Percentiles rank a stretch among this genome's conserved stretches.
Evolutionary conservation across 148 eudicot species (phyloP).

Genomic region (Rhododendron vialii): DNA sequence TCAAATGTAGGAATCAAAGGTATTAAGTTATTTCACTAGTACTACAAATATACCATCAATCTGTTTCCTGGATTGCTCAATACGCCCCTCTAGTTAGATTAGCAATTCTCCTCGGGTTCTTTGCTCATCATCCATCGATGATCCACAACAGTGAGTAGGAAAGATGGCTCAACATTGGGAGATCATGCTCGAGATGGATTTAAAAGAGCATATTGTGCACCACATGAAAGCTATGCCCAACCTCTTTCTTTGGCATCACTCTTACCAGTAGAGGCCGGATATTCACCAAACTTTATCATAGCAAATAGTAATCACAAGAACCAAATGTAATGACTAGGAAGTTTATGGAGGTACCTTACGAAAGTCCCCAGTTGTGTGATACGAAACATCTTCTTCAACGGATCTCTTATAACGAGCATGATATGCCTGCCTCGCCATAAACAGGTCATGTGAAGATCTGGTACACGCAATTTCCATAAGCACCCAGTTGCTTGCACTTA

Average conservation of each 20-base stretch:
- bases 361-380: conserved; percentile 70
- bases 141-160: background rate
- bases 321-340: background rate
- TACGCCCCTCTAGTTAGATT: background rate
- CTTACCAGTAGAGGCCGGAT: background rate
- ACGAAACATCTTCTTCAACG: conserved; percentile 81
- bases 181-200: conserved; percentile 4
- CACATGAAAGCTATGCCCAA: background rate
- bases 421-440: conserved; percentile 58
- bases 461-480: conserved; percentile 80
- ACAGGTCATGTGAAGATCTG: conserved; percentile 61
- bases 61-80: background rate
- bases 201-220: background rate
- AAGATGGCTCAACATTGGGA: background rate
- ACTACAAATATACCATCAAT: background rate
- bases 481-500: conserved; percentile 63
- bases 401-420: conserved; percentile 70
- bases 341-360: conserved; percentile 52
- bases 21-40: background rate
- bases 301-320: background rate
- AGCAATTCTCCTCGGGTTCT: background rate
- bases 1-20: background rate
- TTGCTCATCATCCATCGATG: background rate
- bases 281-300: background rate
- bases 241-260: background rate